These are phyloP conservation scores for Ogataea nonfermentans DNA, from an alignment of 805 yeast species.

Conservation along the genomic window DNA sequence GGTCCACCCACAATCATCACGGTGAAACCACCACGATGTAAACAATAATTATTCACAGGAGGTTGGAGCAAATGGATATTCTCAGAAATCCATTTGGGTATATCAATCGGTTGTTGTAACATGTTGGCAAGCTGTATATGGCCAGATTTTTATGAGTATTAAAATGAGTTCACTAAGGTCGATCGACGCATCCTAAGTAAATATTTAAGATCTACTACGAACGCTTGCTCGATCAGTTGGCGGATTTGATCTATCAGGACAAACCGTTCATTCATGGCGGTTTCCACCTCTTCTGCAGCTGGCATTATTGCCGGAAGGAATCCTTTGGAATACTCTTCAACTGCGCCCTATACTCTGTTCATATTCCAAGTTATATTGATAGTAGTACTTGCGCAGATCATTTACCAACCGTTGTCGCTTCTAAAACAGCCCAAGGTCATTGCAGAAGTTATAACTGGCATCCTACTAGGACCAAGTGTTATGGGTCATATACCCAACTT, in stretches of 20 bases:
- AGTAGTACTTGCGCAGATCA: conserved; percentile 53
- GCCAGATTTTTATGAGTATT: not conserved
- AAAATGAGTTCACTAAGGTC: conserved; percentile 1
- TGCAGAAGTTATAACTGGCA: conserved; percentile 78
- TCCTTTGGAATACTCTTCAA: conserved; percentile 58
- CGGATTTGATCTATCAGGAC: not conserved
- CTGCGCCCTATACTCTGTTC: conserved; percentile 66
- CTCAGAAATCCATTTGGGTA: conserved; percentile 77
- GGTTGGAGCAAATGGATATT: conserved; percentile 77
- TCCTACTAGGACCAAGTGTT: conserved; percentile 71
- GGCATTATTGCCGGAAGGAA: conserved; percentile 73
- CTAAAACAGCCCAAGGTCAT: conserved; percentile 77
- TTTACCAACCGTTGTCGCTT: conserved; percentile 58
- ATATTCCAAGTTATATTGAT: conserved; percentile 68
- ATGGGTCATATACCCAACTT: conserved; percentile 70
- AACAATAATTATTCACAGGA: conserved; percentile 88
- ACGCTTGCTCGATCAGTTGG: no score
- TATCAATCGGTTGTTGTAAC: conserved; percentile 70
- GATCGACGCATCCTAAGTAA: no score
- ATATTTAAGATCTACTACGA: no score
- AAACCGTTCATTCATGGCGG: conserved; percentile 1
- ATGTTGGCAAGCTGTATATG: conserved; percentile 25
- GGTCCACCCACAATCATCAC: conserved; percentile 98
- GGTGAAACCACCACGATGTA: conserved; percentile 89
- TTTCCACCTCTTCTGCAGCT: conserved; percentile 33